Evolutionary conservation across 2,329 filamentous ascomycete genomes (phyloP).

Genomic region (Apiospora koreana): DNA sequence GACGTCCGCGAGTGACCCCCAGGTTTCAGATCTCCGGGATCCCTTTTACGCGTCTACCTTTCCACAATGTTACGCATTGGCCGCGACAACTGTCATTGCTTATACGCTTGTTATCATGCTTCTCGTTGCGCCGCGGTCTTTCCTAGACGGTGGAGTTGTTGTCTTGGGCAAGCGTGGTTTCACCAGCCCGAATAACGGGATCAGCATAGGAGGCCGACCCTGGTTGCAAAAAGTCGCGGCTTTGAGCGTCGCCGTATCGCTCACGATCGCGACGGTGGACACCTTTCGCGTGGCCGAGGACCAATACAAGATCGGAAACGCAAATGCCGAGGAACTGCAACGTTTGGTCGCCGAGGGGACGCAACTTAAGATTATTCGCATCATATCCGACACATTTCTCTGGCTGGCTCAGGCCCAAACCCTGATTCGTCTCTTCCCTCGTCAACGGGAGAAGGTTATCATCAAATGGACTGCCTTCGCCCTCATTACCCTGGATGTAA

Average conservation of each 20-base stretch:
- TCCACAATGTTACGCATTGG: constrained; percentile 90
- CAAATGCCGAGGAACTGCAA: constrained; percentile 77
- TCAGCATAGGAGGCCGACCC: constrained; percentile 86
- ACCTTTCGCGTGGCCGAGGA: constrained; percentile 82
- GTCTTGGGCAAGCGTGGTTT: constrained; percentile 81
- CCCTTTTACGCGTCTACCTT: constrained; percentile 94
- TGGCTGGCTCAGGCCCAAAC: constrained; percentile 99
- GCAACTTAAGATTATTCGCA: constrained; percentile 84
- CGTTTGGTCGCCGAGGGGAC: constrained; percentile 78
- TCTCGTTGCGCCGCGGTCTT: constrained; percentile 91
- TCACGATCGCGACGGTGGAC: constrained; percentile 91
- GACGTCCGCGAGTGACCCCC: constrained; percentile 36
- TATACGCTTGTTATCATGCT: constrained; percentile 94
- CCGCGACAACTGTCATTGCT: constrained; percentile 84
- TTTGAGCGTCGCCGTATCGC: constrained; percentile 74
- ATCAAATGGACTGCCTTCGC: constrained; percentile 99
- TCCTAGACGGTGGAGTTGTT: constrained; percentile 82
- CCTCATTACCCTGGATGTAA: constrained; percentile 84
- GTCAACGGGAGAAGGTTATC: constrained; percentile 94
- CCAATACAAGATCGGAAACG: constrained; percentile 78
- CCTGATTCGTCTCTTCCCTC: constrained; percentile 89
- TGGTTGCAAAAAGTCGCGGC: constrained; percentile 88
- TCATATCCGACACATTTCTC: constrained; percentile 94
- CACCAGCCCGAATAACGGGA: constrained; percentile 75
- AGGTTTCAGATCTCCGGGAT: constrained; percentile 69